These are phyloP conservation scores for Rhodotorula diobovata DNA, from an alignment of 768 basidiomycete genomes.

Conservation along the genomic window DNA sequence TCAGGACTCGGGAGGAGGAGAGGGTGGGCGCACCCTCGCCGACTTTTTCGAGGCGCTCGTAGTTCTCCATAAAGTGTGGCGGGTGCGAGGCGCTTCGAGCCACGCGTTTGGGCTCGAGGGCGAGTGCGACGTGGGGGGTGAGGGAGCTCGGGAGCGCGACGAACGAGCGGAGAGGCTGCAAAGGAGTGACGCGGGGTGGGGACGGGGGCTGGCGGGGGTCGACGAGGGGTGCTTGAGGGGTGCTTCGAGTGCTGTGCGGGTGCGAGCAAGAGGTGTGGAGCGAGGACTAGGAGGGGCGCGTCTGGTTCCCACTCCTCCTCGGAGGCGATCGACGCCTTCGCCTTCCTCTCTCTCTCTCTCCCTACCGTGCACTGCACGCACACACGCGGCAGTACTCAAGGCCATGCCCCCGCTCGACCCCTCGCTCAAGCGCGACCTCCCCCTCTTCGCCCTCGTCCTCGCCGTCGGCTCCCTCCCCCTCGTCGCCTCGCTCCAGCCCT, in stretches of 20 bases:
- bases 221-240: too few species aligned
- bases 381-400: too few species aligned
- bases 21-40: conserved; percentile 21
- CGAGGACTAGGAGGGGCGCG: too few species aligned
- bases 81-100: background rate
- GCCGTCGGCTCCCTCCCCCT: conserved; percentile 18
- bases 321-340: too few species aligned
- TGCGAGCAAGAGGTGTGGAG: too few species aligned
- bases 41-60: conserved; percentile 34
- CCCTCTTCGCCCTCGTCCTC: conserved; percentile 10
- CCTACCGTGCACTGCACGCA: background rate
- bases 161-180: background rate
- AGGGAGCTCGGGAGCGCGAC: background rate
- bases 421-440: conserved; percentile 9
- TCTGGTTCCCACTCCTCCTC: too few species aligned
- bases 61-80: conserved; percentile 23
- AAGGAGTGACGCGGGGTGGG: background rate
- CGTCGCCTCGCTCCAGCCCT: conserved; percentile 7
- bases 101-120: too few species aligned
- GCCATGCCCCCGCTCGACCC: conserved; percentile 4
- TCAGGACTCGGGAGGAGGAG: background rate
- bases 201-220: too few species aligned
- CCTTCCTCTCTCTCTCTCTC: background rate
- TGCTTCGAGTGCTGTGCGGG: too few species aligned
- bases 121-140: background rate